phyloP scores from a whole-genome alignment of 352 stramenopile species.

The Phytophthora chlamydospora region DNA sequence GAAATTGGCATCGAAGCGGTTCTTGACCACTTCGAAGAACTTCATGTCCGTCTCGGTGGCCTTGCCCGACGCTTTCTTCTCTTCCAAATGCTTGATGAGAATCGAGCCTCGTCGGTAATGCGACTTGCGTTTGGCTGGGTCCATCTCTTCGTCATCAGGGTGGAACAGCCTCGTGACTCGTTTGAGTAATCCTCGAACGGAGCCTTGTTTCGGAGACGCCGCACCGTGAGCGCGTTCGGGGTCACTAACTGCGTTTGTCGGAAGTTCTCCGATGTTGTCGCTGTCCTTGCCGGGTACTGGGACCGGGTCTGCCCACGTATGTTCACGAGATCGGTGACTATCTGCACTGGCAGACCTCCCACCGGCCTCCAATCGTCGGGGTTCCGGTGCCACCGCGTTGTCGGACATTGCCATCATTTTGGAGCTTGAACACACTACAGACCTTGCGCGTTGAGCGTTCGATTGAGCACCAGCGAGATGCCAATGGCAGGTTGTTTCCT shows the following conservation, averaged over 20 bases:
- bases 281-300: neutral
- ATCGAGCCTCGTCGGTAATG: constrained; percentile 79
- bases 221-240: constrained; percentile 5
- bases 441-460: neutral
- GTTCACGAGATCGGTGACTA: constrained; percentile 4
- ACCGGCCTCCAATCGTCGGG: constrained; percentile 14
- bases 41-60: constrained; percentile 80
- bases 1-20: constrained; percentile 70
- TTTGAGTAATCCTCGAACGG: constrained; percentile 35
- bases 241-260: constrained; percentile 13
- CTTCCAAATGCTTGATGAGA: constrained; percentile 72
- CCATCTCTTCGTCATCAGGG: constrained; percentile 46
- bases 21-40: constrained; percentile 83
- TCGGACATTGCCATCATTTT: constrained; percentile 60
- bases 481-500: constrained; percentile 8
- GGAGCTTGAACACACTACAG: neutral
- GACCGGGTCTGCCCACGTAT: constrained; percentile 28
- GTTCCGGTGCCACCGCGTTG: constrained; percentile 36
- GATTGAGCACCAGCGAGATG: neutral
- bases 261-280: constrained; percentile 3
- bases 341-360: constrained; percentile 5
- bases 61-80: constrained; percentile 61
- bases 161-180: constrained; percentile 52
- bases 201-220: constrained; percentile 27
- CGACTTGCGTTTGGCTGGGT: constrained; percentile 42